phyloP scores from a whole-genome alignment of 371 early-diverging fungal genomes.

The Apophysomyces trapeziformis region DNA sequence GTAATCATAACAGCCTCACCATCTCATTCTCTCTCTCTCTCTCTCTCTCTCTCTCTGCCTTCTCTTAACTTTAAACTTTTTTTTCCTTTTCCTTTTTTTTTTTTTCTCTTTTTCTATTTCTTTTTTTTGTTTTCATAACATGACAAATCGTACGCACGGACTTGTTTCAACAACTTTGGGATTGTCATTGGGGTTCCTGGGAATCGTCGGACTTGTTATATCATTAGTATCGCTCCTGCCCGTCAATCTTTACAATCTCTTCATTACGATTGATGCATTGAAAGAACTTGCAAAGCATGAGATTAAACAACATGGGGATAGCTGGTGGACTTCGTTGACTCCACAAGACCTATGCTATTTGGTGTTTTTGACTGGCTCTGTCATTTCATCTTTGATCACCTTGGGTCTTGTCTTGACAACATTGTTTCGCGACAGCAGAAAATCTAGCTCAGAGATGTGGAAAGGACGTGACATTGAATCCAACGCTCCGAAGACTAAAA shows the following conservation, averaged over 20 bases:
- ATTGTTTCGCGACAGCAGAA: conserved; percentile 16
- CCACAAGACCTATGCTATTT: conserved; percentile 14
- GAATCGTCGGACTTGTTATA: conserved; percentile 32
- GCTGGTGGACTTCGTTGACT: conserved; percentile 18
- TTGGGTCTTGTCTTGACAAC: conserved; percentile 25
- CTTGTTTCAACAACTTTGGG: conserved; percentile 31
- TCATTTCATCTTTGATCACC: conserved; percentile 30
- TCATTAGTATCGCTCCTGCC: conserved; percentile 33
- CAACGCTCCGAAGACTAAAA: conserved; percentile 11
- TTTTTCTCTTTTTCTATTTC: conserved; percentile 9
- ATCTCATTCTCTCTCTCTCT: conserved; percentile 7
- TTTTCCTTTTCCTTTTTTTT: conserved; percentile 4
- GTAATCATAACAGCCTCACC: conserved; percentile 1
- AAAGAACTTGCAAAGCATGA: conserved; percentile 32
- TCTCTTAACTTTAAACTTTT: conserved; percentile 1
- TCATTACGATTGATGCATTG: conserved; percentile 37
- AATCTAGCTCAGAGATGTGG: conserved; percentile 13
- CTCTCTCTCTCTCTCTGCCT: conserved; percentile 8
- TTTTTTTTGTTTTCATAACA: conserved; percentile 6
- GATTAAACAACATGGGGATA: conserved; percentile 15
- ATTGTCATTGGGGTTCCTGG: conserved; percentile 30
- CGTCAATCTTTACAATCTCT: conserved; percentile 35
- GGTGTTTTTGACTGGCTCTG: conserved; percentile 27
- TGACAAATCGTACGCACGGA: conserved; percentile 25
- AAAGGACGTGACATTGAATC: conserved; percentile 15